Conservation (phyloP, 2,329 filamentous ascomycete genomes). For the Apiospora kogelbergensis region DNA sequence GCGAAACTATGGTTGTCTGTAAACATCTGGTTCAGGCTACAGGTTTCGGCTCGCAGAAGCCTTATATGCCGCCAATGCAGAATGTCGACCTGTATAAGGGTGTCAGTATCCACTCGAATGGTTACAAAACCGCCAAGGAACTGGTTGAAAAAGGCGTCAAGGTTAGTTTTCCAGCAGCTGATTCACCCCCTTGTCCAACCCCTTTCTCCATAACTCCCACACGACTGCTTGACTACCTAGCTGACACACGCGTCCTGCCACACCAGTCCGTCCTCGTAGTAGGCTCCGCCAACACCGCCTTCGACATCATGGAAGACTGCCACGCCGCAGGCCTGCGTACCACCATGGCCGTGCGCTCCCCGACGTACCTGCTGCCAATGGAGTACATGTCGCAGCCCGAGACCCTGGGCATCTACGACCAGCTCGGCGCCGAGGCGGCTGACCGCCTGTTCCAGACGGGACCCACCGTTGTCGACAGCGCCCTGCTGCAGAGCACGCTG, state of each 20-base stretch:
- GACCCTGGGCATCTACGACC: constrained; percentile 32
- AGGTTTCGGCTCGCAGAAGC: constrained; percentile 23
- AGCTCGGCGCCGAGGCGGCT: constrained; percentile 16
- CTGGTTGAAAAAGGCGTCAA: constrained; percentile 22
- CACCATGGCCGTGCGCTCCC: constrained; percentile 36
- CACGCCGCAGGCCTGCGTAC: constrained; percentile 28
- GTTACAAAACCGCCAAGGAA: constrained; percentile 21
- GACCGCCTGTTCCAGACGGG: constrained; percentile 23
- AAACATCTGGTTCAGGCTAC: constrained; percentile 30
- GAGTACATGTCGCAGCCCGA: constrained; percentile 27
- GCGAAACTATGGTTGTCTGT: constrained; percentile 11
- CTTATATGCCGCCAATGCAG: constrained; percentile 23
- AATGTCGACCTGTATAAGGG: constrained; percentile 24
- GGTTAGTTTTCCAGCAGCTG: constrained; percentile 8
- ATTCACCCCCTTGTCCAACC: not conserved
- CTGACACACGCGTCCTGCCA: not conserved
- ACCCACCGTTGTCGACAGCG: constrained; percentile 23
- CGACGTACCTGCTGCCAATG: constrained; percentile 35
- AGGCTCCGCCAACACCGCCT: constrained; percentile 43
- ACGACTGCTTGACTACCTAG: not conserved
- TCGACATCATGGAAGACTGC: constrained; percentile 39
- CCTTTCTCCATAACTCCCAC: not conserved
- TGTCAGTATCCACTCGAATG: constrained; percentile 24
- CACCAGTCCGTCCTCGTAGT: constrained; percentile 31
- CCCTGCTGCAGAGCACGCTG: constrained; percentile 23